Base-by-base conservation (phyloP, 768 basidiomycete species). In the Rhodotorula toruloides region DNA sequence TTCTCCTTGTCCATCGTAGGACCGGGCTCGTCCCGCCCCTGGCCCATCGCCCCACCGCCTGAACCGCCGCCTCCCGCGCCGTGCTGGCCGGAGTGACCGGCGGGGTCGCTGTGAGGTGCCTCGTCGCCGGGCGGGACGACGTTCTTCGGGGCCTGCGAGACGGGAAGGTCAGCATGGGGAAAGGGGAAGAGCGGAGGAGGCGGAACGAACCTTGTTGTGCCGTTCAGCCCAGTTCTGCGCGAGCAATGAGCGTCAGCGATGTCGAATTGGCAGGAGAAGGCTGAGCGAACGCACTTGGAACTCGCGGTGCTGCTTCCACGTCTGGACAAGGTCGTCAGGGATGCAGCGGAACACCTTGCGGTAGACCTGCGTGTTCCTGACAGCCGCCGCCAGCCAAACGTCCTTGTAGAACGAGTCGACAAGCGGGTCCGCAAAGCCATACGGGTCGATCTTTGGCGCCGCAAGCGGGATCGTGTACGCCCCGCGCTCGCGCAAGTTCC, bases 291-390 rank as follows among this genome's bases (percentile, higher is more conserved):
- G 32, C 29, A 63, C 69, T 54, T 71, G 69, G 65, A 71, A 97
- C 68, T 93, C 89, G 75, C 87, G 93, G 78, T 87, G 97, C 74
- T 91, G 88, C 74, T 92, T 92, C 94, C 94, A 99, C 0, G 93
- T 94, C 3, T 87, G 87, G 65, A 97, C 84, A 31, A 86, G 81
- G 76, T 99, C 93, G 76, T 98, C 94, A 10, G 96, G 94, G 59
- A 93, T 80, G 42, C 88, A 87, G 73, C 91, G 87, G 80, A 99
- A 99, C 7, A 97, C 91, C 76, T 89, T 93, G 61, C 92, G 87
- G 79, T 84, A 97, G 70, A 97, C 91, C 76, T 94, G 90, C 67
- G 94, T 99, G 76, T 98, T 99, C 73, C 92, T 87, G 29, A 84
- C 84, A 1, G 94, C 92, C 54, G 85, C 68, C 12, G 67, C 72